Percentiles rank a stretch among this genome's conserved stretches.
phyloP scores from a whole-genome alignment of 2,329 filamentous ascomycete genomes.

The Colletotrichum agaves region DNA sequence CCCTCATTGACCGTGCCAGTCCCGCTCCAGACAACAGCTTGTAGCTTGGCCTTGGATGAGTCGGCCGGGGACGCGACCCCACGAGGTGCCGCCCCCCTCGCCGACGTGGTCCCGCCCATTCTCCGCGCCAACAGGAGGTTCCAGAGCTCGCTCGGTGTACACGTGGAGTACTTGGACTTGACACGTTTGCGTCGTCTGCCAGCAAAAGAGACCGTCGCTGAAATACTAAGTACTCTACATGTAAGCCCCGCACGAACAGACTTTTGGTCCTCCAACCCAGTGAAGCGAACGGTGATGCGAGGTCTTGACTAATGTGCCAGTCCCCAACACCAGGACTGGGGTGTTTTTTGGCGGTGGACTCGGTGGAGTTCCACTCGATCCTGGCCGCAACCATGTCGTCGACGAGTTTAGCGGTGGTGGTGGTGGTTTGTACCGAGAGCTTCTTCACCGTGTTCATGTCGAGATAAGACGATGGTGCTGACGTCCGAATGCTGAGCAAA shows the following conservation, averaged over 20 bases:
- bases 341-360: constrained; percentile 13
- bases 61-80: neutral
- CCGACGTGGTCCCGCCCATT: constrained; percentile 27
- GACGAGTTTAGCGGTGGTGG: neutral
- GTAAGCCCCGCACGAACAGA: constrained; percentile 5
- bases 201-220: neutral
- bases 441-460: neutral
- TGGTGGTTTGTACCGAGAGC: neutral
- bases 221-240: too few species aligned
- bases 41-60: neutral
- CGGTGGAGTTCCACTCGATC: constrained; percentile 16
- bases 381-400: constrained; percentile 25
- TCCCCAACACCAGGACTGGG: constrained; percentile 3
- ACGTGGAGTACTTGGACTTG: constrained; percentile 7
- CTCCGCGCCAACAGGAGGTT: constrained; percentile 16
- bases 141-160: neutral
- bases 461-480: constrained; percentile 6
- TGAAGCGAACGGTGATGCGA: constrained; percentile 29
- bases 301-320: constrained; percentile 34
- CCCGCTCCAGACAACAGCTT: too few species aligned
- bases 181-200: constrained; percentile 11
- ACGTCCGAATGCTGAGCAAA: neutral
- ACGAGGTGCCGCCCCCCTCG: neutral
- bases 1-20: neutral
- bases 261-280: neutral